Conservation (phyloP, 2,329 filamentous ascomycete species). For the Fusarium agapanthi region DNA sequence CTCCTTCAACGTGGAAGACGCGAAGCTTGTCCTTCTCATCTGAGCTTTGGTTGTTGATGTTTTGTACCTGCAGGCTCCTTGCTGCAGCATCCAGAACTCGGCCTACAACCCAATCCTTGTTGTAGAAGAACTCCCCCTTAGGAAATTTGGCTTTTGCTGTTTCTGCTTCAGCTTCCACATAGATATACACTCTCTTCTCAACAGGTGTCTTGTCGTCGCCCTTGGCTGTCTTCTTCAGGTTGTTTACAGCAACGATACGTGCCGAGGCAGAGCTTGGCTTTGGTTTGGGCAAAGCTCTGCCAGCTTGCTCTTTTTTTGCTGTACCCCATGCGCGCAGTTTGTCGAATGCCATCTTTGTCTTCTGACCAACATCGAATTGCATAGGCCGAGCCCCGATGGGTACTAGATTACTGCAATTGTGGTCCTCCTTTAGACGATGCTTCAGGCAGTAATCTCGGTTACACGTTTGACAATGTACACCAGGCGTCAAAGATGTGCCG, state of each 20-base stretch:
- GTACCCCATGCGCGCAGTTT: conserved; percentile 83
- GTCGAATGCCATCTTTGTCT: conserved; percentile 77
- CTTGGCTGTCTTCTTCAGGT: conserved; percentile 86
- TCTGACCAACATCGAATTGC: conserved; percentile 63
- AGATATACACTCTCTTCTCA: conserved; percentile 89
- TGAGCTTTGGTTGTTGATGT: conserved; percentile 81
- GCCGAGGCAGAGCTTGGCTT: conserved; percentile 71
- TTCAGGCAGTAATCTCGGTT: conserved; percentile 80
- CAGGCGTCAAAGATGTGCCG: conserved; percentile 72
- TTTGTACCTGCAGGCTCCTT: conserved; percentile 78
- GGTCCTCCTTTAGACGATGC: conserved; percentile 80
- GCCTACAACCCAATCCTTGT: conserved; percentile 88
- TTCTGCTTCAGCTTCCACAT: conserved; percentile 89
- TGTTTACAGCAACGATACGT: conserved; percentile 74
- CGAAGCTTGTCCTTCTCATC: conserved; percentile 82
- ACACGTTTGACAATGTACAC: conserved; percentile 76
- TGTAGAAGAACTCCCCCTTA: conserved; percentile 82
- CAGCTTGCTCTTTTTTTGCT: conserved; percentile 73
- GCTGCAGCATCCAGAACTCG: conserved; percentile 82
- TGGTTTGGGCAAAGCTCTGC: conserved; percentile 66
- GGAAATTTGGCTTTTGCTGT: conserved; percentile 86
- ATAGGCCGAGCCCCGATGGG: conserved; percentile 61
- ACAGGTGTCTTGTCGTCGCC: conserved; percentile 82
- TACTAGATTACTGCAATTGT: conserved; percentile 82
- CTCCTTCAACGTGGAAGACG: conserved; percentile 93